phyloP scores from a whole-genome alignment of 148 eudicot genomes.

The Selenicereus undatus region DNA sequence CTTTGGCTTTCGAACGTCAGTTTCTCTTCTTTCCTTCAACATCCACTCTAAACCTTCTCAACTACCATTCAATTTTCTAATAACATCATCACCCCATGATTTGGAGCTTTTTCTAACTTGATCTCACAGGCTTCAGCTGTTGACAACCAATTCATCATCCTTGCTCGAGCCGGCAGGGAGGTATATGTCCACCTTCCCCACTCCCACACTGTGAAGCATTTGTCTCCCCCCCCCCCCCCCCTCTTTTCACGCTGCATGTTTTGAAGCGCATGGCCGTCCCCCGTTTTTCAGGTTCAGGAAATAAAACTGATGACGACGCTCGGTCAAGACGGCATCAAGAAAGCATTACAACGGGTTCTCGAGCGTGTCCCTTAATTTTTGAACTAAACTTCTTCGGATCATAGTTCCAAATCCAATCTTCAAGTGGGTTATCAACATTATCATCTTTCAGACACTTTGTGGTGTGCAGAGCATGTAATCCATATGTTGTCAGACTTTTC shows the following conservation, averaged over 20 bases:
- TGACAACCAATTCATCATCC: slow-evolving; percentile 64
- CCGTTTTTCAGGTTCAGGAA: slow-evolving; percentile 70
- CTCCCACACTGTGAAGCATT: not conserved
- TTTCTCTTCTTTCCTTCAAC: slow-evolving; percentile 3
- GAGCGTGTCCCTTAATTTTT: slow-evolving; percentile 71
- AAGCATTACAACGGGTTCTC: slow-evolving; percentile 69
- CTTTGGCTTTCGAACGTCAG: slow-evolving; percentile 97
- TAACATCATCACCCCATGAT: not conserved
- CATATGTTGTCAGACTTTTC: not conserved
- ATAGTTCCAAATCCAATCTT: too few relatives aligned
- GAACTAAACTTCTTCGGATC: not conserved
- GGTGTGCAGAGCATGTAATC: slow-evolving; percentile 19
- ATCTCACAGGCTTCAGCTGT: slow-evolving; percentile 64
- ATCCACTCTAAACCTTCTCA: not conserved
- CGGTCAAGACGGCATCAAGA: slow-evolving; percentile 89
- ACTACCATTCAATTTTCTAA: not conserved
- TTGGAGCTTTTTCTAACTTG: not conserved
- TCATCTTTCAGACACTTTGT: slow-evolving; percentile 4
- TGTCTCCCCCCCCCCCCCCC: too few relatives aligned
- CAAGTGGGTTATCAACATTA: not conserved
- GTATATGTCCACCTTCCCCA: slow-evolving; percentile 21
- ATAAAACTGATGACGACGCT: slow-evolving; percentile 81
- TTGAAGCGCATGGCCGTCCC: not conserved
- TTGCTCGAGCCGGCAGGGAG: slow-evolving; percentile 98
- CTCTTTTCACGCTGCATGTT: not conserved